Conservation (phyloP, 2,329 filamentous ascomycete genomes). For the Penicillium sp. region DNA sequence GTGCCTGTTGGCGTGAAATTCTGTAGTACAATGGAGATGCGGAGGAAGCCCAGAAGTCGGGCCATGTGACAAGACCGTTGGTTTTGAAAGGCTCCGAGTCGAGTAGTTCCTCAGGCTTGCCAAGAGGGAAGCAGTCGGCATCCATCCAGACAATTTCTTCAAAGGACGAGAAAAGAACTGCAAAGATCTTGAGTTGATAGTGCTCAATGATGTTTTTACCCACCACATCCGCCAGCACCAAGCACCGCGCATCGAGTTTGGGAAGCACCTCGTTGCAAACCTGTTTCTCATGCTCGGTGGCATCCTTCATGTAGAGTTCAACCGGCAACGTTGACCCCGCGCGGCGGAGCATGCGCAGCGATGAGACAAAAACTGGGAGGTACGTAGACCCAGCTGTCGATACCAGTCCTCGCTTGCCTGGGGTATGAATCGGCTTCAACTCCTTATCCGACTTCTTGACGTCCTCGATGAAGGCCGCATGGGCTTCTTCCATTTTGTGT, state of each 20-base stretch:
- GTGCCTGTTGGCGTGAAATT: constrained; percentile 38
- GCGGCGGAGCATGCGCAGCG: constrained; percentile 53
- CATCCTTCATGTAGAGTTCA: constrained; percentile 43
- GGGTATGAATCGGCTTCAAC: constrained; percentile 36
- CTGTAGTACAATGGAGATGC: constrained; percentile 45
- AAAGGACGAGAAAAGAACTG: constrained; percentile 59
- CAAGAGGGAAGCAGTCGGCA: constrained; percentile 54
- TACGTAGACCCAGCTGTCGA: constrained; percentile 50
- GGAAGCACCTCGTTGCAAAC: constrained; percentile 44
- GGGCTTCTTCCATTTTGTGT: constrained; percentile 38
- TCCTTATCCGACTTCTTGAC: constrained; percentile 26
- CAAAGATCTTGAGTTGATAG: constrained; percentile 58
- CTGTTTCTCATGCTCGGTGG: constrained; percentile 40
- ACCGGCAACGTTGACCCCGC: constrained; percentile 52
- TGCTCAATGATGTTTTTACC: constrained; percentile 40
- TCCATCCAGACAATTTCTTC: constrained; percentile 60
- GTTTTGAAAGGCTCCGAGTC: constrained; percentile 52
- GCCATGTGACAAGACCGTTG: constrained; percentile 57
- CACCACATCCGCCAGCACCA: constrained; percentile 45
- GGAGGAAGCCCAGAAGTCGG: constrained; percentile 52
- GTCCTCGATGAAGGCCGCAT: constrained; percentile 42
- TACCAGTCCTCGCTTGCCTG: constrained; percentile 49
- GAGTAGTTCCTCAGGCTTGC: constrained; percentile 49
- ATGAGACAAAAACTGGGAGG: constrained; percentile 51
- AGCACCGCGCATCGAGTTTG: constrained; percentile 42